Percentiles rank a stretch among this genome's conserved stretches.
Conservation (phyloP, 75 land plant genomes). For the Pinus tabuliformis region DNA sequence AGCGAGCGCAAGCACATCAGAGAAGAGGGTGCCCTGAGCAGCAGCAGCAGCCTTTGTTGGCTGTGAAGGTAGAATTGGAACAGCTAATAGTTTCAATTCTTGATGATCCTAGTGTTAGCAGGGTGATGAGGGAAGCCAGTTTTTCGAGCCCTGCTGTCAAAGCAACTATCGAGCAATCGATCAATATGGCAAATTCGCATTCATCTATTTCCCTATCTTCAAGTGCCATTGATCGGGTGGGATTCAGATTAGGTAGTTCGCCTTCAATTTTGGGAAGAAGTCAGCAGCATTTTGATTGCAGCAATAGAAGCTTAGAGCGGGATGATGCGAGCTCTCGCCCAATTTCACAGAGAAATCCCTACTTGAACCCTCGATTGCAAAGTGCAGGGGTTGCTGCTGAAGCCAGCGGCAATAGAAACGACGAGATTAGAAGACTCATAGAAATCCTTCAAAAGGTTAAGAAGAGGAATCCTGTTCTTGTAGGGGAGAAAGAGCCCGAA, state of each 20-base stretch:
- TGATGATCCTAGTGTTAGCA: constrained; percentile 92
- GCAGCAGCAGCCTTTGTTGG: constrained; percentile 81
- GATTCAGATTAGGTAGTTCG: constrained; percentile 1
- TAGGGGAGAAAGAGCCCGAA: constrained; percentile 66
- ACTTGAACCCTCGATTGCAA: constrained; percentile 49
- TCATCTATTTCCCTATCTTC: constrained; percentile 8
- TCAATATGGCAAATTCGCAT: constrained; percentile 14
- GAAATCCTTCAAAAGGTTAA: constrained; percentile 46
- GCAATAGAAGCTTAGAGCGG: constrained; percentile 1
- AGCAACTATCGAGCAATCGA: constrained; percentile 48
- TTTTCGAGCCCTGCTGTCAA: constrained; percentile 81
- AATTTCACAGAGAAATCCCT: constrained; percentile 22
- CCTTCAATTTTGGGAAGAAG: constrained; percentile 11
- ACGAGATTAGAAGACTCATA: constrained; percentile 53
- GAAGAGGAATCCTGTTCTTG: constrained; percentile 73
- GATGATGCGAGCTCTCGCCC: constrained; percentile 8
- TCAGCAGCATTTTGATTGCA: constrained; percentile 5
- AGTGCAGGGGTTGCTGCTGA: background rate
- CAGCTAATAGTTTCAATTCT: constrained; percentile 86
- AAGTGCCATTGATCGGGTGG: background rate
- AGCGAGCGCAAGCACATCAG: constrained; percentile 70
- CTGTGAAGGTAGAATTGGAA: constrained; percentile 79
- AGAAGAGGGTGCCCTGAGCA: constrained; percentile 68
- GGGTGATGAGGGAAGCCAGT: constrained; percentile 95
- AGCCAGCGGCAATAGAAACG: constrained; percentile 15